These are phyloP conservation scores for Gloeophyllum trabeum DNA, from an alignment of 768 basidiomycete genomes.

Conservation along the genomic window DNA sequence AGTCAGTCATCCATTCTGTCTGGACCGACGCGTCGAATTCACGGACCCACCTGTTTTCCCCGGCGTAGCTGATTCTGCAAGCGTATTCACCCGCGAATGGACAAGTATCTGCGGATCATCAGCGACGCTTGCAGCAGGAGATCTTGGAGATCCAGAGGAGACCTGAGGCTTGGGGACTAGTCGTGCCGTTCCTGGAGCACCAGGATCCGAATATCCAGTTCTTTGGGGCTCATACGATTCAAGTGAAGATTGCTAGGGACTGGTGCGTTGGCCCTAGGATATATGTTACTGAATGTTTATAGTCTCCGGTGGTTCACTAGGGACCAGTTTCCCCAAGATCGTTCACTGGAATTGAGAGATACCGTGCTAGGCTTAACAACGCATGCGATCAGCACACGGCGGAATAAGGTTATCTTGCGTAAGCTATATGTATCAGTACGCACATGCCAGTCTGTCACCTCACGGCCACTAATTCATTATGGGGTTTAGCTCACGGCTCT, in stretches of 20 bases:
- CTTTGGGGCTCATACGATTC: conserved; percentile 88
- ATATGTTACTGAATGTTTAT: too few relatives aligned
- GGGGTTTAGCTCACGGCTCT: conserved; percentile 45
- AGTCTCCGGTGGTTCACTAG: too few relatives aligned
- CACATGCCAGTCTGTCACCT: conserved; percentile 5
- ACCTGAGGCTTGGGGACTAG: conserved; percentile 76
- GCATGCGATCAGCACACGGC: conserved; percentile 46
- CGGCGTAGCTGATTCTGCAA: conserved; percentile 52
- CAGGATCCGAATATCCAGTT: conserved; percentile 81
- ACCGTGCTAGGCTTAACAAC: conserved; percentile 62
- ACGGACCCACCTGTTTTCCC: background rate
- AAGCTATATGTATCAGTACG: conserved; percentile 84
- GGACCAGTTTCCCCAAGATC: conserved; percentile 62
- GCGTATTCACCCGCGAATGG: conserved; percentile 49
- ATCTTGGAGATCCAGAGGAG: conserved; percentile 68
- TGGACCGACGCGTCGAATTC: conserved; percentile 6
- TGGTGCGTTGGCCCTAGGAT: conserved; percentile 41
- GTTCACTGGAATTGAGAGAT: conserved; percentile 46
- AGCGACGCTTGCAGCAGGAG: conserved; percentile 57
- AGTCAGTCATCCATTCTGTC: conserved; percentile 26
- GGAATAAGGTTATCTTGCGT: conserved; percentile 63
- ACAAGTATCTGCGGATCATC: conserved; percentile 40
- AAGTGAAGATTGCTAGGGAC: conserved; percentile 89
- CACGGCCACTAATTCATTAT: conserved; percentile 3
- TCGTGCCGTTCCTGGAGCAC: conserved; percentile 64